Conservation (phyloP, 768 basidiomycete species). For the Pleurotus tuber-regium region DNA sequence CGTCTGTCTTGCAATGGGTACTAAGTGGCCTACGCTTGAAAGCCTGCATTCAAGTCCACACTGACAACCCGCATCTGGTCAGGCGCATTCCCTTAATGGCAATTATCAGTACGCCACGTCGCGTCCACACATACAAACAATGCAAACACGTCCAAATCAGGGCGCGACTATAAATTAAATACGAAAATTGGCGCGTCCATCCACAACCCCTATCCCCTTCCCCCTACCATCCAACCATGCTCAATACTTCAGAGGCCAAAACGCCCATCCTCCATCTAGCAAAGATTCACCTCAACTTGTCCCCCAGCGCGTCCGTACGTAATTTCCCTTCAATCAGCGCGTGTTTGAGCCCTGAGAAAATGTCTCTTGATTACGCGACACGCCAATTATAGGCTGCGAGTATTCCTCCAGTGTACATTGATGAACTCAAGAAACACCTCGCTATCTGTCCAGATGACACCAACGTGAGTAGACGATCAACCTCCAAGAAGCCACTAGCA, state of each 20-base stretch:
- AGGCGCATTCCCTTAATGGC: neutral
- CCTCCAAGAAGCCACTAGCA: slow-evolving; percentile 7
- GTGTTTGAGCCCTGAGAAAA: neutral
- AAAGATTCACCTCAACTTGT: neutral
- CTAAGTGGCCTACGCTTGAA: no score
- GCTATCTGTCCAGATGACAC: slow-evolving; percentile 29
- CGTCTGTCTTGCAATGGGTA: no score
- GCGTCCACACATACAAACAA: neutral
- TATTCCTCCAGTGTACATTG: slow-evolving; percentile 33
- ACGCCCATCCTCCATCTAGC: neutral
- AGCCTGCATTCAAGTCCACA: no score
- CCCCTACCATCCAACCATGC: neutral
- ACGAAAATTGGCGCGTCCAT: neutral
- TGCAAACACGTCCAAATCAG: neutral
- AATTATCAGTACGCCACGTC: no score
- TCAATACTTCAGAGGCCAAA: neutral
- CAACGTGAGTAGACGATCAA: slow-evolving; percentile 25
- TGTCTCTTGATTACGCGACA: neutral
- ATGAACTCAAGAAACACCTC: slow-evolving; percentile 32
- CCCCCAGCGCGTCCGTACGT: neutral
- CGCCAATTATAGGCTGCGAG: neutral
- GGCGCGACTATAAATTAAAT: neutral
- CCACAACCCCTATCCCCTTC: neutral
- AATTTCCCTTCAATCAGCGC: neutral
- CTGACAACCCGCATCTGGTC: neutral